A percentile compares a stretch with the other conserved stretches of the same genome.
Evolutionary conservation across 1,284 basidiomycete species (phyloP).

Genomic region (Cutaneotrichosporon mucoides): DNA sequence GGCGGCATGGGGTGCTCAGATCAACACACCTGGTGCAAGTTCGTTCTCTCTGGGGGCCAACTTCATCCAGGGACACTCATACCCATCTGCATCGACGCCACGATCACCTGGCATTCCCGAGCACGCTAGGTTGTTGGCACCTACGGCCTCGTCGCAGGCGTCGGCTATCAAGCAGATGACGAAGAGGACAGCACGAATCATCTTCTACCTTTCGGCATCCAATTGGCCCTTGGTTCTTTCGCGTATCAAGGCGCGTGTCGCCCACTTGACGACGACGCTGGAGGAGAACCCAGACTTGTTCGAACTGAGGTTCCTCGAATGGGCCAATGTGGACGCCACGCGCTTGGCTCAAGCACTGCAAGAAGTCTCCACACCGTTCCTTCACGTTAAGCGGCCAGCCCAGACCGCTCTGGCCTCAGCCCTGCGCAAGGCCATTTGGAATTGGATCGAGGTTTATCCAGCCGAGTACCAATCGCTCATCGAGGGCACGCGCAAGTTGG

Average conservation of each 20-base stretch:
- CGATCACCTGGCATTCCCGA: slow-evolving; percentile 4
- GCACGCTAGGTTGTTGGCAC: slow-evolving; percentile 11
- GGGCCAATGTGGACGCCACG: slow-evolving; percentile 47
- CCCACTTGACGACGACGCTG: slow-evolving; percentile 51
- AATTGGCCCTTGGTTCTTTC: slow-evolving; percentile 81
- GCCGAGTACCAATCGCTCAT: slow-evolving; percentile 73
- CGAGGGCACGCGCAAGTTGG: slow-evolving; percentile 59
- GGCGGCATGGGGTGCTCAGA: slow-evolving; percentile 18
- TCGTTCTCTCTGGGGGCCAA: slow-evolving; percentile 22
- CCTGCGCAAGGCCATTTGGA: slow-evolving; percentile 79
- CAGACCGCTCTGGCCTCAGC: slow-evolving; percentile 69
- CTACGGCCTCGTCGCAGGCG: slow-evolving; percentile 19
- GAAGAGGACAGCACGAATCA: slow-evolving; percentile 60
- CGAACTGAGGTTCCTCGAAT: slow-evolving; percentile 49
- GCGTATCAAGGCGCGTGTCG: slow-evolving; percentile 64
- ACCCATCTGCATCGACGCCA: slow-evolving; percentile 20
- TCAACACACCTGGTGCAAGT: slow-evolving; percentile 2
- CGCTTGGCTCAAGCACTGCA: slow-evolving; percentile 43
- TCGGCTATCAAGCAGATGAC: slow-evolving; percentile 44
- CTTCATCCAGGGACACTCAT: slow-evolving; percentile 36
- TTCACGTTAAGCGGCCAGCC: slow-evolving; percentile 74
- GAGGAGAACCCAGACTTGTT: slow-evolving; percentile 55
- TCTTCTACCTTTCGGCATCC: slow-evolving; percentile 82
- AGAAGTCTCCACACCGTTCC: slow-evolving; percentile 75
- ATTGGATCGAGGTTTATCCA: slow-evolving; percentile 82